Evolutionary conservation across 83 land plant species (phyloP).

Genomic region (Picea mariana): DNA sequence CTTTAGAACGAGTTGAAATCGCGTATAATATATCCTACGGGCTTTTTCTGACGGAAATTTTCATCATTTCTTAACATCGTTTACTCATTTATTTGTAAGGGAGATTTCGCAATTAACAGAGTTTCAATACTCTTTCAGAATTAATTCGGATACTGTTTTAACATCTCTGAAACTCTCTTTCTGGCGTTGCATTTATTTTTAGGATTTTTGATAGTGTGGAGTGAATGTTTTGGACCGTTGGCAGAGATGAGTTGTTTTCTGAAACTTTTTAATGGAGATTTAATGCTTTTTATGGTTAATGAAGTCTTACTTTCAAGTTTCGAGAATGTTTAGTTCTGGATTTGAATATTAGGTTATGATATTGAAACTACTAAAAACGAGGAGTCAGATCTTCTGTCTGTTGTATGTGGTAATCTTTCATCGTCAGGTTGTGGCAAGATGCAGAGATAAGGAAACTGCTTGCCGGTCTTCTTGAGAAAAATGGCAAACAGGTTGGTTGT

Average conservation of each 20-base stretch:
- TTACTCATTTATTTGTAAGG: no score
- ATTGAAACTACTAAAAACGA: not conserved
- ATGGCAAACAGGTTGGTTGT: conserved; percentile 35
- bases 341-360: not conserved
- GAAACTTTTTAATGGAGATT: not conserved
- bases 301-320: not conserved
- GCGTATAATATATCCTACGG: no score
- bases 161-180: no score
- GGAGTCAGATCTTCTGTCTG: no score
- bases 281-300: not conserved
- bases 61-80: no score
- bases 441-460: conserved; percentile 60
- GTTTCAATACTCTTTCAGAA: no score
- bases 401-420: not conserved
- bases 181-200: no score
- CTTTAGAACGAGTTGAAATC: no score
- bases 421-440: conserved; percentile 70
- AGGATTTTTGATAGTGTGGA: no score
- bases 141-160: no score
- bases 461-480: conserved; percentile 42
- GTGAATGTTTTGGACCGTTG: not conserved
- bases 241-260: not conserved
- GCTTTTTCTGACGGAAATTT: no score
- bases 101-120: no score
- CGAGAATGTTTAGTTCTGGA: not conserved